These are phyloP conservation scores for Penicillium sp. DNA, from an alignment of 2,329 filamentous ascomycete genomes.

Conservation along the genomic window DNA sequence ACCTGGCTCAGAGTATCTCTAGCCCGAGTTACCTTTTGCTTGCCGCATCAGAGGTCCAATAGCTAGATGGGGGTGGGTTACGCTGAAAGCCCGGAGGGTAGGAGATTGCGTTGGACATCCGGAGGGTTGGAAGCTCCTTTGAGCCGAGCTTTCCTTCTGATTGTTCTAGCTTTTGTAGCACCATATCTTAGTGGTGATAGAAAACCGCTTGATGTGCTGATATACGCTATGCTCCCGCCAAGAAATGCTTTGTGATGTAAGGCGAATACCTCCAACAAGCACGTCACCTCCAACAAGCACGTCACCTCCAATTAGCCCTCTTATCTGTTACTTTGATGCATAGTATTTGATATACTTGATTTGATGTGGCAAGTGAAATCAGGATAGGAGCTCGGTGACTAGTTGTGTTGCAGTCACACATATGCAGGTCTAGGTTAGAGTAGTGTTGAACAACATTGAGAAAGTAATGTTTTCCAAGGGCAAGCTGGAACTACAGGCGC, in stretches of 20 bases:
- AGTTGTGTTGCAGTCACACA: conserved; percentile 2
- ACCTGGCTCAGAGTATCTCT: background rate
- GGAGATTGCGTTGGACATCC: background rate
- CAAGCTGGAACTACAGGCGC: background rate
- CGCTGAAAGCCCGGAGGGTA: background rate
- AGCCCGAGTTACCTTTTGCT: background rate
- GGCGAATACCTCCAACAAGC: background rate
- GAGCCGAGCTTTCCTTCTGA: background rate
- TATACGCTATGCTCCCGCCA: background rate
- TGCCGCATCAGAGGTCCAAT: background rate
- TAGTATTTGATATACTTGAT: background rate
- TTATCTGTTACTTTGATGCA: no score
- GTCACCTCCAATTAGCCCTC: no score
- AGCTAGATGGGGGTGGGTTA: background rate
- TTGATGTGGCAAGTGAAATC: background rate
- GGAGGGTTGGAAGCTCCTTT: background rate
- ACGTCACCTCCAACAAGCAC: no score
- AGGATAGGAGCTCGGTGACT: background rate
- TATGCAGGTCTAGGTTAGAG: background rate
- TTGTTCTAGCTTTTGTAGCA: background rate
- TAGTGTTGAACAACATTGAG: background rate
- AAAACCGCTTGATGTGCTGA: background rate
- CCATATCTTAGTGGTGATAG: background rate
- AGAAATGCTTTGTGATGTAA: background rate
- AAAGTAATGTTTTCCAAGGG: no score